Conservation (phyloP, 805 yeast genomes). For the Candida germanica region DNA sequence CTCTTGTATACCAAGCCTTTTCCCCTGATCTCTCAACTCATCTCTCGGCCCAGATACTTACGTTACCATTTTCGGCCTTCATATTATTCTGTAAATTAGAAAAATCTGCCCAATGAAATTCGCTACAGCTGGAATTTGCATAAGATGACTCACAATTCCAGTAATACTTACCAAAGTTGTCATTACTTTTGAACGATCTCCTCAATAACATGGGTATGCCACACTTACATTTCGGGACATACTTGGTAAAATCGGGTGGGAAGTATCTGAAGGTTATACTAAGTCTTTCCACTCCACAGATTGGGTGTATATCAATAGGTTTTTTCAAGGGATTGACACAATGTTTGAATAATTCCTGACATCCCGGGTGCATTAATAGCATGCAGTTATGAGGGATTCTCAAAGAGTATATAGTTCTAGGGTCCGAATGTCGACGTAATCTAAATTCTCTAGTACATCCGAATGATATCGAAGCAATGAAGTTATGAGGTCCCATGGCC, state of each 20-base stretch:
- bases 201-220: conserved; percentile 50
- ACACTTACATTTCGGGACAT: conserved; percentile 50
- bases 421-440: conserved; percentile 43
- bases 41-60: not conserved
- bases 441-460: conserved; percentile 73
- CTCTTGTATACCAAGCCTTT: too few species aligned
- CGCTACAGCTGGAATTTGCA: conserved; percentile 44
- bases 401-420: conserved; percentile 42
- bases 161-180: conserved; percentile 53
- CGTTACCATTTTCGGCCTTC: conserved; percentile 11
- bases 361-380: conserved; percentile 72
- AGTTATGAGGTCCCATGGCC: conserved; percentile 67
- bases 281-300: conserved; percentile 50
- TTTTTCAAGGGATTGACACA: conserved; percentile 48
- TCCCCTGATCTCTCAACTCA: too few species aligned
- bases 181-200: conserved; percentile 47
- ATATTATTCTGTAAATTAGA: conserved; percentile 24
- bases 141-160: conserved; percentile 61
- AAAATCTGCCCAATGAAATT: conserved; percentile 52
- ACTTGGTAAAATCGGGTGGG: conserved; percentile 31
- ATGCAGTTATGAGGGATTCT: conserved; percentile 71
- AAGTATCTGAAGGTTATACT: conserved; percentile 66
- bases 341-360: conserved; percentile 75
- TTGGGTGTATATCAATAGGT: conserved; percentile 38
- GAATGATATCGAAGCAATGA: conserved; percentile 62